These are phyloP conservation scores for Blastobotrys parvus DNA, from an alignment of 805 yeast genomes.

Conservation along the genomic window DNA sequence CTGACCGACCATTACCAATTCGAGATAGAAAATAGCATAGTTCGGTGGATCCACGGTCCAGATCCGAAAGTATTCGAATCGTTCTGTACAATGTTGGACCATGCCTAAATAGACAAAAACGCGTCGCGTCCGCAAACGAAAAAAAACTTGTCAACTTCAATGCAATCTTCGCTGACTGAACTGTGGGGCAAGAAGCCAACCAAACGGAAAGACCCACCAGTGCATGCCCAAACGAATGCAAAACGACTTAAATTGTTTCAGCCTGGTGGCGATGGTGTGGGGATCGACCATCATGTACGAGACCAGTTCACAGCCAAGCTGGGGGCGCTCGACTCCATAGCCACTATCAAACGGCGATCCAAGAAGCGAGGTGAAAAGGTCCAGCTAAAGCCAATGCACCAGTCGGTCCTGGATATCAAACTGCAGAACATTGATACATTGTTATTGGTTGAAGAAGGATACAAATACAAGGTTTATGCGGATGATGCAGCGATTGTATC, in stretches of 20 bases:
- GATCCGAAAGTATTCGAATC: neutral
- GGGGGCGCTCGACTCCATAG: neutral
- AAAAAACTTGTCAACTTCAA: too few species aligned
- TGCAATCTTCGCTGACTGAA: neutral
- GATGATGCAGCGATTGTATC: constrained; percentile 73
- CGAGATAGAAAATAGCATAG: neutral
- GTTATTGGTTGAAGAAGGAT: constrained; percentile 82
- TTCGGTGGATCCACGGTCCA: neutral
- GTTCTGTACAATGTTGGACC: neutral
- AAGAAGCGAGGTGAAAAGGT: neutral
- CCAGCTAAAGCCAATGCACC: constrained; percentile 68
- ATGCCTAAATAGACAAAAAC: too few species aligned
- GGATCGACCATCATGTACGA: neutral
- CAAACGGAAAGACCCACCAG: neutral
- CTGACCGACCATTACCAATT: neutral
- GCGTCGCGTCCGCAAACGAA: neutral
- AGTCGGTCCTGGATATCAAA: constrained; percentile 66
- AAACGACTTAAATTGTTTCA: neutral
- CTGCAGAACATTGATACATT: constrained; percentile 53
- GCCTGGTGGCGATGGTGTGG: neutral
- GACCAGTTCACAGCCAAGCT: neutral
- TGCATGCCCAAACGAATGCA: neutral
- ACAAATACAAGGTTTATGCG: constrained; percentile 81
- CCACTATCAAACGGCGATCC: neutral
- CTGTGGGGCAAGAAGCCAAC: neutral